These are phyloP conservation scores for Fusarium pilosicola DNA, from an alignment of 2,329 filamentous ascomycete species.

Conservation along the genomic window DNA sequence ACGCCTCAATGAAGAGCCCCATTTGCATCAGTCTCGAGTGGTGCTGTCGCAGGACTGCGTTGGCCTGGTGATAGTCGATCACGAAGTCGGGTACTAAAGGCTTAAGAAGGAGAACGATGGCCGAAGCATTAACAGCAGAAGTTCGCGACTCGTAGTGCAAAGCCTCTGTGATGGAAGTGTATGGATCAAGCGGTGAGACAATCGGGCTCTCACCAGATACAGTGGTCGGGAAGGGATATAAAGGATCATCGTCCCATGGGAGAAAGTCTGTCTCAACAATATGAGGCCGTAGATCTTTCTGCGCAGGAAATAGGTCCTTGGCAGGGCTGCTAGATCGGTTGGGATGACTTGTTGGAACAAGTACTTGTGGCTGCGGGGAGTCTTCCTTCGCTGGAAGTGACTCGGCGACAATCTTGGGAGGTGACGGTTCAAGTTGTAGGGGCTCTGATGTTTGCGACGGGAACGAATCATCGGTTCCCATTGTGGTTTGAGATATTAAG, in stretches of 20 bases:
- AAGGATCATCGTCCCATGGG: conserved; percentile 66
- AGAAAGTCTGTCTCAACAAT: conserved; percentile 69
- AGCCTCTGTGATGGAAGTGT: conserved; percentile 62
- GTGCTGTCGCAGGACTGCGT: conserved; percentile 67
- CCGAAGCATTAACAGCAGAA: conserved; percentile 68
- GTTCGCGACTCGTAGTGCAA: conserved; percentile 66
- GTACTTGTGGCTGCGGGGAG: conserved; percentile 11
- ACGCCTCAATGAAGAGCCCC: conserved; percentile 68
- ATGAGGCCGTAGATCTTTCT: conserved; percentile 52
- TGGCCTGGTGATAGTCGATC: conserved; percentile 66
- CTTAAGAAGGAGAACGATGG: conserved; percentile 68
- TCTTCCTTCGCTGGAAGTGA: conserved; percentile 1
- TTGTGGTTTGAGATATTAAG: conserved; percentile 60
- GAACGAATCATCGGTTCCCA: conserved; percentile 48
- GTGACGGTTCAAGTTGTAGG: conserved; percentile 33
- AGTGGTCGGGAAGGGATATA: conserved; percentile 59
- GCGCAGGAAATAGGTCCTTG: conserved; percentile 44
- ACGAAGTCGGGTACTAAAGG: conserved; percentile 65
- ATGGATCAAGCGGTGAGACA: conserved; percentile 62
- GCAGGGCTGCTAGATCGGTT: conserved; percentile 39
- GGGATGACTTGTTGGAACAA: conserved; percentile 29
- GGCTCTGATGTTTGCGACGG: conserved; percentile 47
- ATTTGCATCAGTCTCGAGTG: conserved; percentile 69
- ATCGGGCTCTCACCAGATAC: conserved; percentile 21
- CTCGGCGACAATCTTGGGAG: conserved; percentile 21